Percentiles rank a stretch among this genome's conserved stretches.
Evolutionary conservation across 2,329 filamentous ascomycete species (phyloP).

Genomic region (Alternaria conjuncta): DNA sequence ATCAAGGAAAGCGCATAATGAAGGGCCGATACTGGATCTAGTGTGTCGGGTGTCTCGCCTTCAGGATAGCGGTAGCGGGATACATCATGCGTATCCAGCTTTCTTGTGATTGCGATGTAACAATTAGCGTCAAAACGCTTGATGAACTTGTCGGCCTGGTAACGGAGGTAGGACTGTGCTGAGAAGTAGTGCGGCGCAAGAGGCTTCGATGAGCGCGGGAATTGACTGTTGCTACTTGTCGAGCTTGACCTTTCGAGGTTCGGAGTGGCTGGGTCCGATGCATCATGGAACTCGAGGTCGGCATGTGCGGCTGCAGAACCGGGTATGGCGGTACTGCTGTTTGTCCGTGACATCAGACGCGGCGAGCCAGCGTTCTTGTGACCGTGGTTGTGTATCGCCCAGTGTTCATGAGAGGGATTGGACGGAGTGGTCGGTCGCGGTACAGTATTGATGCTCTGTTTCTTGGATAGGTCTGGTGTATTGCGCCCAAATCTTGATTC

Average conservation of each 20-base stretch:
- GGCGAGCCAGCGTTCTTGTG: slow-evolving; percentile 57
- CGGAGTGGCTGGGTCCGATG: slow-evolving; percentile 44
- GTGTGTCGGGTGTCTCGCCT: slow-evolving; percentile 38
- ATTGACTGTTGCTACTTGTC: slow-evolving; percentile 11
- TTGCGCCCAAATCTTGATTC: slow-evolving; percentile 95
- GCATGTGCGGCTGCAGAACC: slow-evolving; percentile 32
- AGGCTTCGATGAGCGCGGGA: slow-evolving; percentile 47
- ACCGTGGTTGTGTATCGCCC: slow-evolving; percentile 61
- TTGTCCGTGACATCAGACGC: slow-evolving; percentile 46
- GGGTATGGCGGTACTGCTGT: slow-evolving; percentile 36
- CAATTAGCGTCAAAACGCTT: slow-evolving; percentile 97
- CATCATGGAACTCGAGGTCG: slow-evolving; percentile 57
- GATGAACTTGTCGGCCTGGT: slow-evolving; percentile 96
- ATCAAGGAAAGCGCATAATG: slow-evolving; percentile 80
- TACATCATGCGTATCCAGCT: slow-evolving; percentile 96
- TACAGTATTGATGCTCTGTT: slow-evolving; percentile 79
- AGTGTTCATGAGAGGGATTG: slow-evolving; percentile 53
- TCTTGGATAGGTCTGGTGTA: slow-evolving; percentile 81
- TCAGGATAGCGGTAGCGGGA: slow-evolving; percentile 71
- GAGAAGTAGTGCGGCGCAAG: slow-evolving; percentile 83
- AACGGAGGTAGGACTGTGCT: slow-evolving; percentile 94
- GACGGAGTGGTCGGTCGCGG: slow-evolving; percentile 55
- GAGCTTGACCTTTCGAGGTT: slow-evolving; percentile 24
- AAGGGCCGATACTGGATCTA: slow-evolving; percentile 61
- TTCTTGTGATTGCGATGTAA: slow-evolving; percentile 98